Evolutionary conservation across 345 rosid genomes (phyloP).

Genomic region (Durio zibethinus): DNA sequence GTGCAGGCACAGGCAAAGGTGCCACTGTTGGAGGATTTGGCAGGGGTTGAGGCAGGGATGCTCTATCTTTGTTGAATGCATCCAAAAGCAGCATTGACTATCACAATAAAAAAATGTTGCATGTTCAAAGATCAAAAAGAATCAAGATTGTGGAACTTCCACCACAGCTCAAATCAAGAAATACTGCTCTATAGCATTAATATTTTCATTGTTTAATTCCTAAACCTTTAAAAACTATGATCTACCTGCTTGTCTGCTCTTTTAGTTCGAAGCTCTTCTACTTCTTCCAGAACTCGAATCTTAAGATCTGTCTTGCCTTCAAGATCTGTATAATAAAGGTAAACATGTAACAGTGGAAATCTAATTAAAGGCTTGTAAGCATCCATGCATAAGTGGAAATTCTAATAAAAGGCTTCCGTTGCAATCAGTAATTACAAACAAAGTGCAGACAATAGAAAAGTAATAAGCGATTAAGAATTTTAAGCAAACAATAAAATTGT

Average conservation of each 20-base stretch:
- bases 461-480: background rate
- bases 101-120: slow-evolving; percentile 20
- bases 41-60: slow-evolving; percentile 84
- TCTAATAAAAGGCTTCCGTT: background rate
- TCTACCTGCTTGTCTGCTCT: slow-evolving; percentile 94
- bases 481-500: background rate
- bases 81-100: slow-evolving; percentile 94
- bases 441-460: background rate
- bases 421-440: background rate
- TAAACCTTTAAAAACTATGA: background rate
- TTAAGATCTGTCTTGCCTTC: slow-evolving; percentile 94
- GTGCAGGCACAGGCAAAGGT: slow-evolving; percentile 60
- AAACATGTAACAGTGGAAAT: background rate
- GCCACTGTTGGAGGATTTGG: slow-evolving; percentile 73
- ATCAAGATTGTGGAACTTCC: background rate
- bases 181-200: background rate
- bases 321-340: slow-evolving; percentile 46
- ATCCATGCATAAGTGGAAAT: background rate
- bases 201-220: background rate
- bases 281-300: slow-evolving; percentile 85
- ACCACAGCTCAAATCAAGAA: slow-evolving; percentile 4
- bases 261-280: slow-evolving; percentile 86
- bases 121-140: background rate
- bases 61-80: slow-evolving; percentile 97
- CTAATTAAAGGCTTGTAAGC: background rate